These are phyloP conservation scores for Trametes polyzona DNA, from an alignment of 1,284 basidiomycete genomes.

Conservation along the genomic window DNA sequence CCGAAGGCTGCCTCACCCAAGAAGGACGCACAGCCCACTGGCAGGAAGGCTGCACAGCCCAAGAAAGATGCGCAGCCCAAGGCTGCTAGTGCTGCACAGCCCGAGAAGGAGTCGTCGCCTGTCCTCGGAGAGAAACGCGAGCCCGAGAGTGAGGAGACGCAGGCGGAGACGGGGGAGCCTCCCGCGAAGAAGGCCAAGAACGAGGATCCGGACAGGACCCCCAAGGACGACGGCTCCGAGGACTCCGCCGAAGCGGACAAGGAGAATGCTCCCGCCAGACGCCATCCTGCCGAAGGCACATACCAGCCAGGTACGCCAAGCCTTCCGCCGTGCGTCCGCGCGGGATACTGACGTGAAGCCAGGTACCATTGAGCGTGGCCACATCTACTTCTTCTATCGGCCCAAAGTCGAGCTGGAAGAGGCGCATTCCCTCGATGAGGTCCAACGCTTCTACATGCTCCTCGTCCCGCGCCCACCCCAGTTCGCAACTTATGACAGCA, in stretches of 20 bases:
- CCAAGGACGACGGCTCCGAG: conserved; percentile 21
- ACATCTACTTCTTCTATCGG: conserved; percentile 72
- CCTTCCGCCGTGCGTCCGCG: background rate
- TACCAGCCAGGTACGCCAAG: conserved; percentile 31
- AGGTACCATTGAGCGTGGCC: conserved; percentile 61
- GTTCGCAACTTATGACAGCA: conserved; percentile 36
- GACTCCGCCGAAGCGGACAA: conserved; percentile 11
- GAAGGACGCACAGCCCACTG: no score
- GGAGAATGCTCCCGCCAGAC: conserved; percentile 12
- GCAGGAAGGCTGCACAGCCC: background rate
- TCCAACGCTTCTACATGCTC: conserved; percentile 65
- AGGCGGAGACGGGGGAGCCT: conserved; percentile 13
- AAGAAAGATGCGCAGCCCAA: conserved; percentile 11
- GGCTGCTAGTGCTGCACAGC: background rate
- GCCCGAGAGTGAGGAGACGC: conserved; percentile 8
- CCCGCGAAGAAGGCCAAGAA: conserved; percentile 14
- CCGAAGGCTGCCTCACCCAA: conserved; percentile 9
- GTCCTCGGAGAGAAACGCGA: conserved; percentile 22
- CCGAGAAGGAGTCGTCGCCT: conserved; percentile 10
- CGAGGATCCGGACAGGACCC: conserved; percentile 28
- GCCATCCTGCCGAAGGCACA: conserved; percentile 9
- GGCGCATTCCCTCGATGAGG: conserved; percentile 59
- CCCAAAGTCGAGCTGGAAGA: conserved; percentile 63
- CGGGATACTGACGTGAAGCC: background rate
- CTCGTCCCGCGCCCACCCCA: conserved; percentile 58